Evolutionary conservation across 805 yeast genomes (phyloP), one percentile per base, ranked within the genome.

Genomic region (Yarrowia sp.): DNA sequence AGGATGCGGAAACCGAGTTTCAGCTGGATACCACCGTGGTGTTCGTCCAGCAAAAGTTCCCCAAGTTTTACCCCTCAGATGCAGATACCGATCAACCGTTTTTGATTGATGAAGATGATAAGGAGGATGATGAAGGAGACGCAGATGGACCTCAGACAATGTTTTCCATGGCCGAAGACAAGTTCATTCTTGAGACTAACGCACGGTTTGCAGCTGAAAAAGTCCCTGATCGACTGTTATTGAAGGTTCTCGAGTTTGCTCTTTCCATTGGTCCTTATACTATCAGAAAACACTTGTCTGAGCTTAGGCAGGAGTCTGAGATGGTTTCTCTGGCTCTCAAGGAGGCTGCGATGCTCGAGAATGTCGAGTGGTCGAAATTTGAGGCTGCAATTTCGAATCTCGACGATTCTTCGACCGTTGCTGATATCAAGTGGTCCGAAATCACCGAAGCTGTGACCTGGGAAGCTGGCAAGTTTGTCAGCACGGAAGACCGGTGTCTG

Each of bases 41-140:
- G 3, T 40, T 48, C 15, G 26, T 63, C 8, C 45, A 22, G 16
- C n/a, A 19, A 11, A 48, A 40, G 38, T 63, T 48, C 11, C 56
- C 67, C 15, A 35, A 56, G 11, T 63, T 48, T 11, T 63, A 63
- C 42, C 46, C 67, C 19, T 14, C 67, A 0, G 36, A 45, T 4
- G 5, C 35, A 8, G 52, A 45, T 43, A 11, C 53, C 38, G 22
- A 22, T 36, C 35, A 26, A 8, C 52, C 50, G n/a, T 26, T 26
- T 26, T 63, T 45, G 55, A 36, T 48, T 26, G 56, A 63, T 4
- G 67, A 63, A 41, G 56, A 63, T 40, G 67, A 63, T 22, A 49
- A 49, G 16, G 67, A 63, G 16, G 56, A 63, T 26, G 67, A 63
- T 8, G 67, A 63, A 14, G 67, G 67, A 40, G 67, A 59, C 36